Base-by-base conservation (phyloP, 2,329 filamentous ascomycete species). In the Nothophoma quercina region DNA sequence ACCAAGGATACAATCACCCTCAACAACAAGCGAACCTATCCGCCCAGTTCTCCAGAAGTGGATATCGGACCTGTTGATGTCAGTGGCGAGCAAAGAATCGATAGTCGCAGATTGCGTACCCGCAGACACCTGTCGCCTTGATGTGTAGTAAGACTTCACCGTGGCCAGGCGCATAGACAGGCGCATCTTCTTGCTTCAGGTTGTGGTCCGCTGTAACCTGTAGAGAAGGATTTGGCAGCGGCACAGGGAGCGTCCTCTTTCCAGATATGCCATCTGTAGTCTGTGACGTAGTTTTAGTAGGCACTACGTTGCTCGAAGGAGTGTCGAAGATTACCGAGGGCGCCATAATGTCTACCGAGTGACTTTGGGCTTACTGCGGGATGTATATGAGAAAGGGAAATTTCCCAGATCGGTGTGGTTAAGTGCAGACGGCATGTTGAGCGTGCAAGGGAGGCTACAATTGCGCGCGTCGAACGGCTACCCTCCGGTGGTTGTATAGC, bases 1-100 rank as follows among this genome's bases (percentile, higher is more conserved):
- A 18, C 86, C 85, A 36, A 88, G 78, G 44, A 88, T 86, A 62
- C 84, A 86, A 59, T 88, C 84, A 16, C 82, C 82, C 51, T 85
- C 80, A 10, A 89, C 81, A 1, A 84, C 79, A 2, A 89, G 77
- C 2, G 81, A 78, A 2, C 87, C 87, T 62, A 89, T 89, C 10
- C 80, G 75, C 19, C 87, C 87, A 0, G 78, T 76, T 62, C 85
- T 85, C 86, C 86, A 89, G 60, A 88, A 86, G 67, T 89, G 86
- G 58, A 89, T 81, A 62, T 89, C 86, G 1, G 85, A 88, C 32
- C 82, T 85, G 52, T 7, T 7, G 4, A 22, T 15, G 7, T 53
- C 19, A 53, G 16, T 15, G 10, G 10, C 5, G 2, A 15, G 4
- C 21, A n/a, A 21, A 2, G 15, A 7, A 32, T 1, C 12, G 7